Conservation (phyloP, 2,329 filamentous ascomycete species). For the Monilinia aucupariae region DNA sequence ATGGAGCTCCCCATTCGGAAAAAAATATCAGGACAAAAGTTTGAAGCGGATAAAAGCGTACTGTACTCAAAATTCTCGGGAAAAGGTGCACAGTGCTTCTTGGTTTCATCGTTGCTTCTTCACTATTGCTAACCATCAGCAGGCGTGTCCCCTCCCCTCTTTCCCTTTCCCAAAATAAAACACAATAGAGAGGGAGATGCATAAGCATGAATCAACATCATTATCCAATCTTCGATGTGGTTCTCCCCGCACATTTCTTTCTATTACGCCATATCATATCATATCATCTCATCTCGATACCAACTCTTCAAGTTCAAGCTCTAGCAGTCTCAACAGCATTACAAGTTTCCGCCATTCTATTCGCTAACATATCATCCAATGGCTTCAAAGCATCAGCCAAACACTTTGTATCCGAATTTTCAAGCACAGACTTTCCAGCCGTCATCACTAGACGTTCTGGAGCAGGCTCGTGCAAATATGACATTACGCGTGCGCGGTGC, state of each 20-base stretch:
- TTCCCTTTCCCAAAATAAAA: no score
- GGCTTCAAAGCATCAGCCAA: constrained; percentile 2
- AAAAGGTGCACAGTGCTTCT: no score
- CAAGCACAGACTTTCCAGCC: constrained; percentile 9
- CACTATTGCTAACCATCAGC: no score
- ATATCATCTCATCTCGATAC: background rate
- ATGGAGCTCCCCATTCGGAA: no score
- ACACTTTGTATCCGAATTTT: background rate
- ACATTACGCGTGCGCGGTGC: constrained; percentile 14
- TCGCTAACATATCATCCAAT: constrained; percentile 12
- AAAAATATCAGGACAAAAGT: no score
- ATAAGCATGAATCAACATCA: no score
- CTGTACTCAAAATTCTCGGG: no score
- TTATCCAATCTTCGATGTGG: no score
- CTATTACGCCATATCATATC: background rate
- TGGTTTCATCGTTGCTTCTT: no score
- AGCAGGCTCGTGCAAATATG: constrained; percentile 10
- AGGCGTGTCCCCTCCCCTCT: no score
- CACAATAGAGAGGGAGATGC: no score
- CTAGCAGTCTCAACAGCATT: background rate
- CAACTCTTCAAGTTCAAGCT: background rate
- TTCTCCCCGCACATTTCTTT: background rate
- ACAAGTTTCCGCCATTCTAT: background rate
- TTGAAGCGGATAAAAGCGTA: no score
- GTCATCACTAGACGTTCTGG: constrained; percentile 12